These are phyloP conservation scores for Zelopaecilomyces penicillatus DNA, from an alignment of 2,329 filamentous ascomycete species.

Conservation along the genomic window DNA sequence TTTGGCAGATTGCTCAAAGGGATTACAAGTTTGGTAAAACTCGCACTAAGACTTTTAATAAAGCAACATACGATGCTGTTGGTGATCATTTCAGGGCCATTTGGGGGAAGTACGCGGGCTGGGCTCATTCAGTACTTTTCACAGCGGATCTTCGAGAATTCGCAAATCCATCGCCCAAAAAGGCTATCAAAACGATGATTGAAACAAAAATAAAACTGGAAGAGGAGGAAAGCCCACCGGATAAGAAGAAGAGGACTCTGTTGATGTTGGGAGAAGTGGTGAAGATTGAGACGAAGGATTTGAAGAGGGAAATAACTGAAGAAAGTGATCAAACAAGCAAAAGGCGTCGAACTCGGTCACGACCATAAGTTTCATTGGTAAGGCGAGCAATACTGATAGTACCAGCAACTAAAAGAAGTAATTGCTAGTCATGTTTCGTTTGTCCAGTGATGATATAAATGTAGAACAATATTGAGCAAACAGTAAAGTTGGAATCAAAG, in stretches of 20 bases:
- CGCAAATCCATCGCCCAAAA: constrained; percentile 45
- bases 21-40: constrained; percentile 90
- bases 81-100: constrained; percentile 81
- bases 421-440: no score
- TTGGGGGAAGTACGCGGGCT: constrained; percentile 91
- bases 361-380: neutral
- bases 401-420: no score
- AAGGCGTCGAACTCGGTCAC: constrained; percentile 17
- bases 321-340: constrained; percentile 17
- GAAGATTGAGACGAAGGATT: constrained; percentile 15
- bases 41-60: constrained; percentile 78
- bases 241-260: constrained; percentile 16
- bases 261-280: constrained; percentile 10
- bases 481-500: no score
- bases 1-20: constrained; percentile 95
- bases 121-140: constrained; percentile 96
- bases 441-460: no score
- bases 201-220: constrained; percentile 14
- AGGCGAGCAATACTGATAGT: no score
- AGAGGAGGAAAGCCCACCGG: constrained; percentile 16
- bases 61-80: constrained; percentile 80
- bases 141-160: constrained; percentile 87
- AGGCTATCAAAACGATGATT: constrained; percentile 4
- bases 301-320: constrained; percentile 12
- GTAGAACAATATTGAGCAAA: no score